Evolutionary conservation across 305 asterid genomes (phyloP).

Genomic region (Nicotiana rustica): DNA sequence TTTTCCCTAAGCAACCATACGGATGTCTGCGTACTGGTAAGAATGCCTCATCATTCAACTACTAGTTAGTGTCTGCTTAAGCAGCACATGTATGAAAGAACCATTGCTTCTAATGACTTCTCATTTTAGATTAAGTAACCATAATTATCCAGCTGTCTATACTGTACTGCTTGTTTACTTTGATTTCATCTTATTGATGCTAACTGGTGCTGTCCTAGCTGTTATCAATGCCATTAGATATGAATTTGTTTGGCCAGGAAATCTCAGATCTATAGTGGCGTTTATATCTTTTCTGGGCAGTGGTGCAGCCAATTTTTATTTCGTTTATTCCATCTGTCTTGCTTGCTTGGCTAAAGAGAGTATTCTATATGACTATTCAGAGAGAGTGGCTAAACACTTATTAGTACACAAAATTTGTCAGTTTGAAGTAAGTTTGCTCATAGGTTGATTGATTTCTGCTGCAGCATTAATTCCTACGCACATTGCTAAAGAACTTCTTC

Average conservation of each 20-base stretch:
- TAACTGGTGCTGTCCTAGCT: neutral
- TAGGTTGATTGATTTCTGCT: neutral
- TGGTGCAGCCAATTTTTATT: neutral
- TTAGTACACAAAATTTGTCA: neutral
- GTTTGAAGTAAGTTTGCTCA: neutral
- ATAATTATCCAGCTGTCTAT: neutral
- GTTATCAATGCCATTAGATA: neutral
- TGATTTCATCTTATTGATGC: conserved; percentile 4
- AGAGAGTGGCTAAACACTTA: neutral
- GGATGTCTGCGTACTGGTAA: conserved; percentile 77
- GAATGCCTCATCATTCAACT: conserved; percentile 23
- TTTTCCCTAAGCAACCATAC: conserved; percentile 73
- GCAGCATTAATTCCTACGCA: neutral
- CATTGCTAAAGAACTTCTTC: neutral
- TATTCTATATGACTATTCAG: neutral
- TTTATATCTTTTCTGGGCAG: neutral
- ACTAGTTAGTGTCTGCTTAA: neutral
- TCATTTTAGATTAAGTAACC: neutral
- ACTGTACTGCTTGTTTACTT: neutral
- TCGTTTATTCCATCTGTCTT: neutral
- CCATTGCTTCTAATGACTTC: neutral
- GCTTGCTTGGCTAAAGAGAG: conserved; percentile 4
- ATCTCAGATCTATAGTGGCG: conserved; percentile 4
- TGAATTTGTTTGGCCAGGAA: conserved; percentile 18
- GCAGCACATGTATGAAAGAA: neutral